Conservation (phyloP, 108 stramenopile genomes). For the Cyclotella cryptica region DNA sequence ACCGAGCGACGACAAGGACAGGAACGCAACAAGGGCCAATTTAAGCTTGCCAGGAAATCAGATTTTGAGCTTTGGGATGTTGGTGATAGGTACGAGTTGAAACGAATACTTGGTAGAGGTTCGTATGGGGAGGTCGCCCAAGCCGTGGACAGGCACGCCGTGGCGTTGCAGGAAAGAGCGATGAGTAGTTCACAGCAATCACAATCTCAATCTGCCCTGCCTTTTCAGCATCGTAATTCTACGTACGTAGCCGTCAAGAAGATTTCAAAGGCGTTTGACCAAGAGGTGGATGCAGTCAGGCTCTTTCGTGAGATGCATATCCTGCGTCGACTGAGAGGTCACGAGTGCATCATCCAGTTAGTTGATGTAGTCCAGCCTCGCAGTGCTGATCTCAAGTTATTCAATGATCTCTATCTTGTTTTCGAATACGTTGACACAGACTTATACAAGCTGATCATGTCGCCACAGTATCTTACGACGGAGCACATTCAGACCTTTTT, state of each 20-base stretch:
- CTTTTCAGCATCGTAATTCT: constrained; percentile 35
- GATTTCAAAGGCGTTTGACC: constrained; percentile 94
- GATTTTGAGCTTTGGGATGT: constrained; percentile 94
- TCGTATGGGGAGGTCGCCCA: constrained; percentile 98
- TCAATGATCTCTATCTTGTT: constrained; percentile 92
- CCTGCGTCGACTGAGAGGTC: constrained; percentile 82
- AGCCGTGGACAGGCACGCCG: constrained; percentile 76
- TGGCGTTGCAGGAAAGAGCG: constrained; percentile 12
- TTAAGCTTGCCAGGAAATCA: constrained; percentile 14
- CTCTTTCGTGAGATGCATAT: constrained; percentile 96
- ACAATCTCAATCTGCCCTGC: constrained; percentile 3
- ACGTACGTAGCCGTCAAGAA: constrained; percentile 94
- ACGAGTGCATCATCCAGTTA: constrained; percentile 93
- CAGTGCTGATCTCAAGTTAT: constrained; percentile 70
- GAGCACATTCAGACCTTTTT: constrained; percentile 98
- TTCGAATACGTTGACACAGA: constrained; percentile 98
- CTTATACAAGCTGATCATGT: constrained; percentile 98
- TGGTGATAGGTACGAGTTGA: constrained; percentile 86
- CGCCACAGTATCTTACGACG: constrained; percentile 96
- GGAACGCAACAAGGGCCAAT: constrained; percentile 16
- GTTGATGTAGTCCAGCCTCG: constrained; percentile 91
- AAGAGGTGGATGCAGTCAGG: constrained; percentile 90
- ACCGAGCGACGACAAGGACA: constrained; percentile 36
- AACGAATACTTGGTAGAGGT: constrained; percentile 91
- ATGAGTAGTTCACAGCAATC: constrained; percentile 2